These are phyloP conservation scores for Tricholoma flavovirens DNA, from an alignment of 768 basidiomycete species.

Conservation along the genomic window DNA sequence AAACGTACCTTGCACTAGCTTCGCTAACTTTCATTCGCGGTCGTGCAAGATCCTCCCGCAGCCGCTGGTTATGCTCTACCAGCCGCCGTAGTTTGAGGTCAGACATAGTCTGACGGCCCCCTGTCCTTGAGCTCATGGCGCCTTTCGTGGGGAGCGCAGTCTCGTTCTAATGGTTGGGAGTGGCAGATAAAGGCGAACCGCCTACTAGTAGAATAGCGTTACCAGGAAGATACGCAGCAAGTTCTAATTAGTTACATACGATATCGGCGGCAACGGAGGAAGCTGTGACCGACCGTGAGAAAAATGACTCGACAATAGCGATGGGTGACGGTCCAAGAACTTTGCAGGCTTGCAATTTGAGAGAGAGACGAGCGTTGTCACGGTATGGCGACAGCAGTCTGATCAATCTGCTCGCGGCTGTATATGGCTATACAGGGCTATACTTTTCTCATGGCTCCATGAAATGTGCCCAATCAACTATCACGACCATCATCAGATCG, in stretches of 20 bases:
- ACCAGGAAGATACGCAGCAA: not conserved
- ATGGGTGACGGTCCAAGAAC: too few species aligned
- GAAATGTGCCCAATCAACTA: too few species aligned
- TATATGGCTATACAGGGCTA: too few species aligned
- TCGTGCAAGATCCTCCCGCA: constrained; percentile 85
- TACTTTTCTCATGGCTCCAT: constrained; percentile 13
- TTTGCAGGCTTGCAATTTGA: not conserved
- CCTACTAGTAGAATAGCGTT: not conserved
- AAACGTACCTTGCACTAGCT: constrained; percentile 76
- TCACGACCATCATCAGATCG: constrained; percentile 11
- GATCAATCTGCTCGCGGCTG: constrained; percentile 15
- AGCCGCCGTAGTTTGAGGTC: constrained; percentile 94
- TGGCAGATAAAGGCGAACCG: constrained; percentile 6
- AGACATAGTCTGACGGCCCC: constrained; percentile 85
- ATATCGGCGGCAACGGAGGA: not conserved
- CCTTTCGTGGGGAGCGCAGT: constrained; percentile 8
- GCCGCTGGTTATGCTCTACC: constrained; percentile 89
- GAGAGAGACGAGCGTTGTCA: not conserved
- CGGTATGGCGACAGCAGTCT: constrained; percentile 2
- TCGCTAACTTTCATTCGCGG: constrained; percentile 90
- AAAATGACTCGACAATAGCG: not conserved
- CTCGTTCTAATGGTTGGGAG: constrained; percentile 9
- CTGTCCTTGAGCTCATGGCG: constrained; percentile 53
- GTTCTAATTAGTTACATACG: not conserved
- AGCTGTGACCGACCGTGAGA: not conserved